phyloP scores from a whole-genome alignment of 805 yeast genomes.

The Zygotorulaspora chibaensis region DNA sequence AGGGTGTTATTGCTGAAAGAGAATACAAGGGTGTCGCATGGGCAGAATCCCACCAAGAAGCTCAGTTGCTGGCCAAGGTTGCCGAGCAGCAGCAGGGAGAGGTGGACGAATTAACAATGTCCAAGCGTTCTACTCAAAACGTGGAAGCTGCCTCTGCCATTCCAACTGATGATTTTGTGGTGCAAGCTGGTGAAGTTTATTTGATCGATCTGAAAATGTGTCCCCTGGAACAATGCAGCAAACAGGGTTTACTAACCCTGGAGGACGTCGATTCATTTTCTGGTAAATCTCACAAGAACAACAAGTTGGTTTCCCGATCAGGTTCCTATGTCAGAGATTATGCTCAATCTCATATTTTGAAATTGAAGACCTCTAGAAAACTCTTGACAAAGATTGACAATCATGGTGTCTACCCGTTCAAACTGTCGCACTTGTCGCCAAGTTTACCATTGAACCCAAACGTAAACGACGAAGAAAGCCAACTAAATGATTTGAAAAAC shows the following conservation, averaged over 20 bases:
- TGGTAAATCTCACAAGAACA: slow-evolving; percentile 55
- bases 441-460: slow-evolving; percentile 53
- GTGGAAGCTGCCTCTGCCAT: slow-evolving; percentile 51
- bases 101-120: slow-evolving; percentile 40
- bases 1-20: slow-evolving; percentile 84
- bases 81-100: slow-evolving; percentile 5
- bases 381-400: slow-evolving; percentile 68
- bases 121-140: slow-evolving; percentile 36
- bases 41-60: slow-evolving; percentile 80
- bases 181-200: slow-evolving; percentile 81
- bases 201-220: slow-evolving; percentile 78
- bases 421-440: slow-evolving; percentile 65
- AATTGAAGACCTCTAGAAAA: slow-evolving; percentile 67
- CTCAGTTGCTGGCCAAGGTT: slow-evolving; percentile 34
- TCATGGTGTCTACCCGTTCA: slow-evolving; percentile 87
- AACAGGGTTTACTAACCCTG: slow-evolving; percentile 64
- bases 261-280: slow-evolving; percentile 60
- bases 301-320: slow-evolving; percentile 54
- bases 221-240: slow-evolving; percentile 49
- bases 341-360: slow-evolving; percentile 74
- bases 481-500: slow-evolving; percentile 42
- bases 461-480: slow-evolving; percentile 34
- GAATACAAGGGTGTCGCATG: slow-evolving; percentile 90
- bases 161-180: slow-evolving; percentile 71
- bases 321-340: slow-evolving; percentile 81